A percentile compares a stretch with the other conserved stretches of the same genome.
These are phyloP conservation scores for Groenewaldozyma salmanticensis DNA, from an alignment of 805 yeast genomes.

Conservation along the genomic window DNA sequence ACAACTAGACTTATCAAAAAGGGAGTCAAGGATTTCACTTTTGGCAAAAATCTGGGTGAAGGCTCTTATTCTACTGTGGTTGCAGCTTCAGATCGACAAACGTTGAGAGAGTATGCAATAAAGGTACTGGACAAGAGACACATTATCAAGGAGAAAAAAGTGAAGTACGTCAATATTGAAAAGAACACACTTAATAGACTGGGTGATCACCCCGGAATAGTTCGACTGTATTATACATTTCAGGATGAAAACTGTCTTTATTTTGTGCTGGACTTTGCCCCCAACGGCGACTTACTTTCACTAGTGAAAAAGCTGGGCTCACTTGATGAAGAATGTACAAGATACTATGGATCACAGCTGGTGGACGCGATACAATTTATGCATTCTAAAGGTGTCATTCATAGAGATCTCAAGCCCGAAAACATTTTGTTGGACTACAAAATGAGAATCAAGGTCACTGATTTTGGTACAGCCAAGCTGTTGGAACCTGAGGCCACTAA, in stretches of 20 bases:
- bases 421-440: slow-evolving; percentile 77
- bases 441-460: slow-evolving; percentile 85
- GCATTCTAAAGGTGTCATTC: slow-evolving; percentile 83
- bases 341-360: slow-evolving; percentile 76
- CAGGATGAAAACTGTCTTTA: slow-evolving; percentile 84
- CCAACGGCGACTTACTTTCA: slow-evolving; percentile 85
- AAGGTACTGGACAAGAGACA: slow-evolving; percentile 87
- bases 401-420: slow-evolving; percentile 92
- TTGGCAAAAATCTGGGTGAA: slow-evolving; percentile 84
- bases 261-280: slow-evolving; percentile 89
- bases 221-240: slow-evolving; percentile 84
- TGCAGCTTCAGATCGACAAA: slow-evolving; percentile 70
- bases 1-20: slow-evolving; percentile 41
- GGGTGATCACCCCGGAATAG: slow-evolving; percentile 92
- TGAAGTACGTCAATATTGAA: slow-evolving; percentile 92
- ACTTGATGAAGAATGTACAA: slow-evolving; percentile 61
- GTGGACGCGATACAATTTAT: slow-evolving; percentile 87
- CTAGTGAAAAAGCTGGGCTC: slow-evolving; percentile 58
- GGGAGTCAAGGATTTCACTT: slow-evolving; percentile 74
- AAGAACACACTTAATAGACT: slow-evolving; percentile 79
- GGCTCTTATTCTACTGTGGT: slow-evolving; percentile 94
- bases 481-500: slow-evolving; percentile 30
- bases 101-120: slow-evolving; percentile 73
- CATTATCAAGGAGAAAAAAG: slow-evolving; percentile 87
- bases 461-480: slow-evolving; percentile 95